Conservation (phyloP, 140 eudicot species). For the Ambrosia hybrid region DNA sequence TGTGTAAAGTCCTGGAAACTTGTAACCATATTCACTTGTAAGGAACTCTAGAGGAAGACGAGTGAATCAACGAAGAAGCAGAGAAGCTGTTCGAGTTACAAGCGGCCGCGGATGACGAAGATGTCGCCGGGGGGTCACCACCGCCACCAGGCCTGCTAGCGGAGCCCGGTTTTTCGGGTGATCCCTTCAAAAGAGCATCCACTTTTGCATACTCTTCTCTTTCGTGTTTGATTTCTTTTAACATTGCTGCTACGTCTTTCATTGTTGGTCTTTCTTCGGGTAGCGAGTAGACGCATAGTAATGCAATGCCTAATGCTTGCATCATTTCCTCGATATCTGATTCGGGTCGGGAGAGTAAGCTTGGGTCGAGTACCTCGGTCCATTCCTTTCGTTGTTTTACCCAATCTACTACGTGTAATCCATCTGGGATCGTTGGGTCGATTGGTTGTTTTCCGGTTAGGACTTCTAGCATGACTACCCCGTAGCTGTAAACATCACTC, state of each 20-base stretch:
- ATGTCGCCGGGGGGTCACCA: conserved; percentile 35
- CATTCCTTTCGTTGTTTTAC: conserved; percentile 64
- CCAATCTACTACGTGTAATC: conserved; percentile 74
- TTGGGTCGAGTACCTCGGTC: conserved; percentile 61
- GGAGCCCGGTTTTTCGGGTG: conserved; percentile 37
- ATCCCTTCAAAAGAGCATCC: conserved; percentile 61
- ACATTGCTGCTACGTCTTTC: conserved; percentile 90
- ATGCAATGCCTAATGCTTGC: conserved; percentile 67
- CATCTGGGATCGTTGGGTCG: conserved; percentile 80
- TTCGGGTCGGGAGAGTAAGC: conserved; percentile 50
- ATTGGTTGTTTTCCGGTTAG: conserved; percentile 83
- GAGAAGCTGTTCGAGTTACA: conserved; percentile 61
- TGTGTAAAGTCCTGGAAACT: conserved; percentile 6
- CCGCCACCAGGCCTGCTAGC: conserved; percentile 24
- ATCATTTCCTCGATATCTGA: conserved; percentile 74
- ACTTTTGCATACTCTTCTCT: conserved; percentile 75
- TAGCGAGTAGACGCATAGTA: conserved; percentile 57
- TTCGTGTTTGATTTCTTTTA: conserved; percentile 73
- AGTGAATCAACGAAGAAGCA: conserved; percentile 63
- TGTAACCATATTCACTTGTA: conserved; percentile 45
- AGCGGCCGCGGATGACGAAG: conserved; percentile 43
- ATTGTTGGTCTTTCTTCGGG: conserved; percentile 83
- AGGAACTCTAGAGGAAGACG: conserved; percentile 40
- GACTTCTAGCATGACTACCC: conserved; percentile 73
- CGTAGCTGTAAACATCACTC: conserved; percentile 85